A percentile compares a stretch with the other conserved stretches of the same genome.
phyloP scores from a whole-genome alignment of 345 rosid species.

The Microthlaspi erraticum region DNA sequence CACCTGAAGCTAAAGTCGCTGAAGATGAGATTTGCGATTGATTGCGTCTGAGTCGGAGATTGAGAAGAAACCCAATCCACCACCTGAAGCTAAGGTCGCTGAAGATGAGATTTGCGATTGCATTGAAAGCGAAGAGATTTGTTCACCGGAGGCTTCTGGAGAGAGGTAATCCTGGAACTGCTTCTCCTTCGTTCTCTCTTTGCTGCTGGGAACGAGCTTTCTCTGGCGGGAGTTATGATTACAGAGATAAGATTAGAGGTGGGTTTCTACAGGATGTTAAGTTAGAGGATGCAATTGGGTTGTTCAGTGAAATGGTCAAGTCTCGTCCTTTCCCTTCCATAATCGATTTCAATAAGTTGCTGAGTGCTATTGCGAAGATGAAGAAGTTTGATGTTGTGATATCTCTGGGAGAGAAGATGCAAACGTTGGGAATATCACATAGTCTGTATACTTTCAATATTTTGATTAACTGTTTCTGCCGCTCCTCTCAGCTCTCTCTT shows the following conservation, averaged over 20 bases:
- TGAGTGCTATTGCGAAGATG: background rate
- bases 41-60: too few species aligned
- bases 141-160: too few species aligned
- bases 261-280: background rate
- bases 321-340: background rate
- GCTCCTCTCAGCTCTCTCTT: background rate
- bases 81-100: too few species aligned
- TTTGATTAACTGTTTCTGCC: background rate
- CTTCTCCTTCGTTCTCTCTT: too few species aligned
- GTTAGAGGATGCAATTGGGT: background rate
- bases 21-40: too few species aligned
- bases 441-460: background rate
- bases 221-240: too few species aligned
- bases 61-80: too few species aligned
- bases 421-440: background rate
- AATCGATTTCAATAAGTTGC: background rate
- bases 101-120: too few species aligned
- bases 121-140: too few species aligned
- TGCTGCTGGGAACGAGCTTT: too few species aligned
- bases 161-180: too few species aligned
- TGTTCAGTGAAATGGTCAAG: background rate
- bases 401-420: background rate
- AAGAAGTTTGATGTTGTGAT: conserved; percentile 14
- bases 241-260: background rate
- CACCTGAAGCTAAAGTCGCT: too few species aligned